phyloP scores from a whole-genome alignment of 176 grass and related monocot genomes.

The Otatea glauca region DNA sequence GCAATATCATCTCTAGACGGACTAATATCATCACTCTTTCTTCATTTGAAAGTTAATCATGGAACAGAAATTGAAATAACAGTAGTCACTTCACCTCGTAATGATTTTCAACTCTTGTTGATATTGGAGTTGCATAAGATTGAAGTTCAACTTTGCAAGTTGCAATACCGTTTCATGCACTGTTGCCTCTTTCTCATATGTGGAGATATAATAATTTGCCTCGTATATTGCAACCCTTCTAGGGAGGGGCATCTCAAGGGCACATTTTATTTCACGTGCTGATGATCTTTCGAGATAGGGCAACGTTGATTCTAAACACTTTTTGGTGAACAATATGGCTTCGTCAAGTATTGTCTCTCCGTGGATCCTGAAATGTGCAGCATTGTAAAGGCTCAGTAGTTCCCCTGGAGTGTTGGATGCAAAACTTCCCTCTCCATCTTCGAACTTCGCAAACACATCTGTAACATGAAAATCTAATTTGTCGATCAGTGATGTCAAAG shows the following conservation, averaged over 20 bases:
- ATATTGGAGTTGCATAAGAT: conserved; percentile 4
- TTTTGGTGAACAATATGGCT: neutral
- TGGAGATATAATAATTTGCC: neutral
- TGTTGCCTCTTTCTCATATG: neutral
- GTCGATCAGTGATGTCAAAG: neutral
- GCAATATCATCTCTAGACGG: neutral
- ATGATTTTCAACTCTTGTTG: neutral
- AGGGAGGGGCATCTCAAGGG: conserved; percentile 8
- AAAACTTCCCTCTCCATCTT: conserved; percentile 3
- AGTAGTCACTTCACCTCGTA: neutral
- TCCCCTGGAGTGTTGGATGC: neutral
- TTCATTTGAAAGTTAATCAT: too few relatives aligned
- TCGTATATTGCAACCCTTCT: conserved; percentile 27
- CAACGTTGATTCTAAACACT: neutral
- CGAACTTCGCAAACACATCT: conserved; percentile 12
- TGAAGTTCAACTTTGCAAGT: conserved; percentile 24
- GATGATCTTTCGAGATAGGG: neutral
- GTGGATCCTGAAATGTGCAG: neutral
- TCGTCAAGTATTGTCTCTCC: conserved; percentile 22
- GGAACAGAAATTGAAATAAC: neutral
- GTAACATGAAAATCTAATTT: neutral
- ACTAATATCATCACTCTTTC: too few relatives aligned
- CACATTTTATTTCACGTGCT: conserved; percentile 1
- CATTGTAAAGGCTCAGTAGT: conserved; percentile 2
- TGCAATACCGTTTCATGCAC: neutral